Percentiles rank a stretch among this genome's conserved stretches.
These are phyloP conservation scores for Obelidium mucronatum DNA, from an alignment of 192 early-diverging fungal genomes.

Conservation along the genomic window DNA sequence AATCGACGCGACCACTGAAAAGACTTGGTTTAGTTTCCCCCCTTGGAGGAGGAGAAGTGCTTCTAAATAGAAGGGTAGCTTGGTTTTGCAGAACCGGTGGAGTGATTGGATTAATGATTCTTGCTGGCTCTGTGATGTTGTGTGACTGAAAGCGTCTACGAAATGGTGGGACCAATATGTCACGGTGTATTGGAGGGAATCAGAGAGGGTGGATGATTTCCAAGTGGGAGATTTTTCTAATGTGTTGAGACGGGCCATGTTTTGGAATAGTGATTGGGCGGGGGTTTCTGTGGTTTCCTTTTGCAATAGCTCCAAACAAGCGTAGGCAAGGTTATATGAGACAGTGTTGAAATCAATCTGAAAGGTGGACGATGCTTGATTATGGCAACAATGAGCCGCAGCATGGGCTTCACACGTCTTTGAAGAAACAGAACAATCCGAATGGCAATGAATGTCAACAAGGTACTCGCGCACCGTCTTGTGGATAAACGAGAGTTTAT, in stretches of 20 bases:
- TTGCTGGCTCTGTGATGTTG: neutral
- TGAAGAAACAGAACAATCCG: no score
- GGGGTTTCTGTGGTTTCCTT: neutral
- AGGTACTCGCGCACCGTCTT: neutral
- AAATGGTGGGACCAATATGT: slow-evolving; percentile 16
- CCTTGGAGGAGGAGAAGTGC: neutral
- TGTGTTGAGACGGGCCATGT: neutral
- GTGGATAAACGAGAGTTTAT: neutral
- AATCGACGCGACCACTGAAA: neutral
- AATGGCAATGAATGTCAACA: neutral
- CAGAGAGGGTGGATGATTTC: neutral
- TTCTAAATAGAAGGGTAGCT: neutral
- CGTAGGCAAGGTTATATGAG: neutral
- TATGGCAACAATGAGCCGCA: neutral
- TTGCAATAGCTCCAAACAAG: neutral
- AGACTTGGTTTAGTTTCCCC: neutral
- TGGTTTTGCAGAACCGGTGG: slow-evolving; percentile 1
- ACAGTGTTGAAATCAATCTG: neutral
- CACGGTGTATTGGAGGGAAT: neutral
- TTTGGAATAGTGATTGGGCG: neutral
- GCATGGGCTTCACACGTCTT: neutral
- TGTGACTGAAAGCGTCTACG: neutral
- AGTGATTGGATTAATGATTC: neutral
- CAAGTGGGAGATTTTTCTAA: neutral
- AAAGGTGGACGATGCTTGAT: neutral